Evolutionary conservation across 768 basidiomycete species (phyloP).

Genomic region (Tulasnella sp.): DNA sequence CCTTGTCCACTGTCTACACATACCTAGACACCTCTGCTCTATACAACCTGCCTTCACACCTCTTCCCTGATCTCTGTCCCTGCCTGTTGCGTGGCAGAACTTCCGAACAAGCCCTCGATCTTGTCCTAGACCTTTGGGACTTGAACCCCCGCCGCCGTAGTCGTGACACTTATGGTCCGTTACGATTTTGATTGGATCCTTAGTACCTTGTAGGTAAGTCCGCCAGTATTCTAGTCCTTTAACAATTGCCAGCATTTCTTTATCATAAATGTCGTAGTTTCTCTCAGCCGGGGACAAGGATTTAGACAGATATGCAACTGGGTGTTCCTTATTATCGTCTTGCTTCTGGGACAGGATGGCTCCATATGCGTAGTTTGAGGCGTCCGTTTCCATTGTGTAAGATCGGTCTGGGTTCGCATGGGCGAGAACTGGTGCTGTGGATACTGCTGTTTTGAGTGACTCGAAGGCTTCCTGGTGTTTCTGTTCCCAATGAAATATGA

Average conservation of each 20-base stretch:
- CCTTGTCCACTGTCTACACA: no score
- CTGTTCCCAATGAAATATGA: background rate
- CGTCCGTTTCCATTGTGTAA: background rate
- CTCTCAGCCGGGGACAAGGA: constrained; percentile 15
- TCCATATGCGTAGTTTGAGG: constrained; percentile 14
- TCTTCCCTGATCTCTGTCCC: no score
- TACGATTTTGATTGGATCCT: constrained; percentile 30
- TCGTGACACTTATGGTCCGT: constrained; percentile 35
- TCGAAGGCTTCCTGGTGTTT: background rate
- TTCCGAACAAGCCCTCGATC: no score
- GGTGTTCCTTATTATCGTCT: constrained; percentile 5
- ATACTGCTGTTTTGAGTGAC: background rate
- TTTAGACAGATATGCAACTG: constrained; percentile 22
- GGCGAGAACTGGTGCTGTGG: background rate
- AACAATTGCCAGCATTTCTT: constrained; percentile 40
- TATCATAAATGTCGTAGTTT: constrained; percentile 36
- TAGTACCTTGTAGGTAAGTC: constrained; percentile 33
- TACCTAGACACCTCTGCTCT: no score
- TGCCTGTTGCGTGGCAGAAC: no score
- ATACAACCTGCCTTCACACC: no score
- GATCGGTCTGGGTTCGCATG: background rate
- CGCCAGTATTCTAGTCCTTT: constrained; percentile 36
- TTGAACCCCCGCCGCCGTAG: no score
- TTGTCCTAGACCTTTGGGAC: no score
- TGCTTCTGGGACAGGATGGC: background rate